These are phyloP conservation scores for Leccinum olivaceopallidum DNA, from an alignment of 768 basidiomycete species.

Conservation along the genomic window DNA sequence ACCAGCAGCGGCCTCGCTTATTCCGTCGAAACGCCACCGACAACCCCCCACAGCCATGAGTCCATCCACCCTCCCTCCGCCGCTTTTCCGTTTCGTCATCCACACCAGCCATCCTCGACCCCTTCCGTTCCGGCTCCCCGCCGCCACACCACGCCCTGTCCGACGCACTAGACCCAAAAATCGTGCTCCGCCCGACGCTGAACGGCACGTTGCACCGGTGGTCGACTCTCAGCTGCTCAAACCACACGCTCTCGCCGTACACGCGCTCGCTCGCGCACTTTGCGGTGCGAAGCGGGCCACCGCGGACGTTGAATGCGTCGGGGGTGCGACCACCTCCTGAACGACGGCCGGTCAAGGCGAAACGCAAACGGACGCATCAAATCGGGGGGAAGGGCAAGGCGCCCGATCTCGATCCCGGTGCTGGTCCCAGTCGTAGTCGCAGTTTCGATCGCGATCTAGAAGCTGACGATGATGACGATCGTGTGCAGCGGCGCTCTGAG, in stretches of 20 bases:
- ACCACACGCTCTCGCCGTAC: conserved; percentile 94
- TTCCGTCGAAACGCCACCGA: conserved; percentile 49
- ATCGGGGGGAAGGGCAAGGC: conserved; percentile 40
- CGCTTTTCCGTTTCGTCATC: conserved; percentile 39
- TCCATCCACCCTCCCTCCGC: conserved; percentile 22
- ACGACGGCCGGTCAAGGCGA: conserved; percentile 66
- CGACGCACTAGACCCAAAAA: conserved; percentile 48
- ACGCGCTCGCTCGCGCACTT: conserved; percentile 70
- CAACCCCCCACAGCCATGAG: conserved; percentile 27
- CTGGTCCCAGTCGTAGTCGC: neutral
- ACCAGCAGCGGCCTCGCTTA: conserved; percentile 45
- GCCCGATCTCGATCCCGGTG: neutral
- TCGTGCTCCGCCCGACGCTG: conserved; percentile 62
- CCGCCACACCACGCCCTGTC: conserved; percentile 32
- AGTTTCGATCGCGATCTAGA: neutral
- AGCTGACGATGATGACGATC: conserved; percentile 6
- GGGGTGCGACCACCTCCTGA: conserved; percentile 40
- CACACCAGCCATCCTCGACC: conserved; percentile 23
- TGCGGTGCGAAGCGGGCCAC: conserved; percentile 60
- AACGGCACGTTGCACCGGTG: conserved; percentile 83
- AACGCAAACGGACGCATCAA: conserved; percentile 70
- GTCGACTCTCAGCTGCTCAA: conserved; percentile 81
- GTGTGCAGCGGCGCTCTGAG: conserved; percentile 22
- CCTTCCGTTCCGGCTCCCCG: conserved; percentile 37
- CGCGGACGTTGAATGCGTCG: conserved; percentile 41